Base-by-base conservation (phyloP, 2,329 filamentous ascomycete species). In the Zasmidium angulare region DNA sequence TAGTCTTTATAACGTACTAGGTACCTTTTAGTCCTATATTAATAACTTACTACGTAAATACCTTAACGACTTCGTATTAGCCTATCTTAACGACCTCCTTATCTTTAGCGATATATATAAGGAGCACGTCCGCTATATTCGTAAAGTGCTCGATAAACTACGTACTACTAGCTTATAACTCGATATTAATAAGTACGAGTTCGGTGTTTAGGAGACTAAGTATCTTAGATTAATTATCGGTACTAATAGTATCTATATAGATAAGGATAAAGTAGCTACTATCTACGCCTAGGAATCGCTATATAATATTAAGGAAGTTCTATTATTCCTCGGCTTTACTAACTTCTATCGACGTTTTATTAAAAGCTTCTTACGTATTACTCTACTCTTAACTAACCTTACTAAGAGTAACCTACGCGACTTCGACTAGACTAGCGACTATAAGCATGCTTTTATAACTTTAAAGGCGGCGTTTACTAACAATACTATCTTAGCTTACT, bases 41-140 rank as follows among this genome's bases (percentile, higher is more conserved):
- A n/a, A n/a, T n/a, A n/a, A n/a, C n/a, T n/a, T n/a, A n/a, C n/a
- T 73, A 36, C 19, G 0, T 26, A 47, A 53, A 17, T 6, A 46
- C 23, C n/a, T 68, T 36, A 54, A 59, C 53, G 60, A 14, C 51
- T 23, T 26, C 2, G 24, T 62, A 46, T 22, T 17, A 23, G 46
- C 51, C 4, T 59, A 52, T 40, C 50, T 62, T 22, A 46, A 62
- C 23, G n/a, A 59, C 14, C 53, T 62, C 50, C 46, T 62, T 11
- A 26, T 62, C 2, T 62, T 59, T 50, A 53, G 21, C 14, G 24
- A 62, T 31, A 54, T 14, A 2, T 22, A 22, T 29, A 21, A 56
- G 46, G 48, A 46, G 6, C 43, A 62, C 61, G 52, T 43, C 43
- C 3, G 61, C 40, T 50, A 72, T 50, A 58, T 73, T 17, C 21